These are phyloP conservation scores for Saururus chinensis DNA, from an alignment of 164 flowering plant genomes.

Conservation along the genomic window DNA sequence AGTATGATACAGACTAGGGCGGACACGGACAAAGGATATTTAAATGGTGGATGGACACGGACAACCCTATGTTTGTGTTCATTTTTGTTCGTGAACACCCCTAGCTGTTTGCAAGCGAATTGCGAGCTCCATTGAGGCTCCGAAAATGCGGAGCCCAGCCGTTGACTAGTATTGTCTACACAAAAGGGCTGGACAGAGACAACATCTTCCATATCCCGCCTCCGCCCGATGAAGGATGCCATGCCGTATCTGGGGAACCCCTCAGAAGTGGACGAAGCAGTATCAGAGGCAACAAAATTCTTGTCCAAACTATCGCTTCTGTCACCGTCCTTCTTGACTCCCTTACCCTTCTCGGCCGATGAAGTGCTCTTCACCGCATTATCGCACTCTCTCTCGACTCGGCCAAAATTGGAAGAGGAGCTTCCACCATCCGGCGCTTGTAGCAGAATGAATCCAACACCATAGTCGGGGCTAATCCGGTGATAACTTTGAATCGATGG, in stretches of 20 bases:
- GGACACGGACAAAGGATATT: no score
- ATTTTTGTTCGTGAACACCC: no score
- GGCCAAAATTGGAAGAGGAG: not conserved
- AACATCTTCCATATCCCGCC: slow-evolving; percentile 79
- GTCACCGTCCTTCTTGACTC: no score
- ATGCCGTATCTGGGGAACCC: slow-evolving; percentile 13
- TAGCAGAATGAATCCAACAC: not conserved
- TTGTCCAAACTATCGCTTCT: no score
- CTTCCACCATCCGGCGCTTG: slow-evolving; percentile 11
- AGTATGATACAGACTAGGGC: no score
- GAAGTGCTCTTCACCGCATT: slow-evolving; percentile 8
- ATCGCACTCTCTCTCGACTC: slow-evolving; percentile 13
- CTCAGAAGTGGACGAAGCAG: not conserved
- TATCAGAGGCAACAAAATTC: no score
- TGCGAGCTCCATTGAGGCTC: no score
- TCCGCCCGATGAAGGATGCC: slow-evolving; percentile 30
- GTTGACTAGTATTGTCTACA: slow-evolving; percentile 1
- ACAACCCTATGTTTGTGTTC: no score
- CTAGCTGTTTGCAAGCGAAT: no score
- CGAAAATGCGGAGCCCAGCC: slow-evolving; percentile 42
- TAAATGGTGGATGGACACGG: no score
- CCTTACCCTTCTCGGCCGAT: not conserved
- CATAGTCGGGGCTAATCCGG: not conserved
- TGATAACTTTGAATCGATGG: slow-evolving; percentile 19
- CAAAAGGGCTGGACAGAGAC: slow-evolving; percentile 40